Percentiles rank a stretch among this genome's conserved stretches.
phyloP scores from a whole-genome alignment of 179 eudicot species.

The Patellifolia procumbens region DNA sequence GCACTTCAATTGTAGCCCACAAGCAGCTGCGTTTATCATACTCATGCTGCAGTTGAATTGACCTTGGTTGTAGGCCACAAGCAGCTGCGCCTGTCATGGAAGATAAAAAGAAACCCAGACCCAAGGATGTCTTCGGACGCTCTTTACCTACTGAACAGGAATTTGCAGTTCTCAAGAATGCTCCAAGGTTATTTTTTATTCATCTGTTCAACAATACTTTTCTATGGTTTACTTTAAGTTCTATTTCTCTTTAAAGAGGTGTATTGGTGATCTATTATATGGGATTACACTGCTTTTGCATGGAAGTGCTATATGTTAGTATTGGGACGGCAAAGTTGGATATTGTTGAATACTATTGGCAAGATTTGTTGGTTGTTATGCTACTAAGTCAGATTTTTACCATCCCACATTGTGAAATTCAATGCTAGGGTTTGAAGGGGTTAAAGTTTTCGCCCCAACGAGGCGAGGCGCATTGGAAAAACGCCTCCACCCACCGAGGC shows the following conservation, averaged over 20 bases:
- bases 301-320: neutral
- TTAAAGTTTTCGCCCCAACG: neutral
- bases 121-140: slow-evolving; percentile 93
- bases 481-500: no score
- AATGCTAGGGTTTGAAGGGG: neutral
- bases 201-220: no score
- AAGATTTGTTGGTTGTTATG: neutral
- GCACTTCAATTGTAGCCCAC: slow-evolving; percentile 41
- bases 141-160: slow-evolving; percentile 86
- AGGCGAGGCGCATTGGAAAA: no score
- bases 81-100: slow-evolving; percentile 41
- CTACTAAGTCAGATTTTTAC: neutral
- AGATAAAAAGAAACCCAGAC: slow-evolving; percentile 66
- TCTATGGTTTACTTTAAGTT: no score
- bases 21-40: slow-evolving; percentile 37
- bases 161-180: slow-evolving; percentile 87
- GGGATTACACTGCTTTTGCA: neutral
- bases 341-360: neutral
- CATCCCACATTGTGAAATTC: neutral
- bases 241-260: neutral
- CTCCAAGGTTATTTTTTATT: slow-evolving; percentile 62
- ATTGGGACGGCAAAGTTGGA: neutral
- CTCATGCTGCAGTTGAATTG: neutral
- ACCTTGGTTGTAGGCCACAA: slow-evolving; percentile 43
- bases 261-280: neutral